A percentile compares a stretch with the other conserved stretches of the same genome.
phyloP scores from a whole-genome alignment of 768 basidiomycete genomes.

The Omphalotus guepiniiformis region DNA sequence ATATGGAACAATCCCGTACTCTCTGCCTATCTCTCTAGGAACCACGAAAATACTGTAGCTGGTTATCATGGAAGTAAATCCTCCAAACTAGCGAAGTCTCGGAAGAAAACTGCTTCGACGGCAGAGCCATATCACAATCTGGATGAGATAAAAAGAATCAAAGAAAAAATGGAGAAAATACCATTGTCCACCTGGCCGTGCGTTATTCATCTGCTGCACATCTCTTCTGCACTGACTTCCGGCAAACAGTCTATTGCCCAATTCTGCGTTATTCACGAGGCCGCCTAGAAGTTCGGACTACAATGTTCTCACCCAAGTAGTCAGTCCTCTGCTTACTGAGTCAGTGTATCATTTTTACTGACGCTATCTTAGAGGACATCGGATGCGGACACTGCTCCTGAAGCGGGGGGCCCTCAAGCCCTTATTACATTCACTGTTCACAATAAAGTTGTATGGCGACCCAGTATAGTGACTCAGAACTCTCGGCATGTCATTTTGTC shows the following conservation, averaged over 20 bases:
- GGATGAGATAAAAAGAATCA: constrained; percentile 44
- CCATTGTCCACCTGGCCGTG: constrained; percentile 62
- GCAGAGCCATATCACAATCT: constrained; percentile 33
- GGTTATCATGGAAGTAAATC: constrained; percentile 22
- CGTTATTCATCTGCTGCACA: constrained; percentile 17
- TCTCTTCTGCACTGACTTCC: constrained; percentile 8
- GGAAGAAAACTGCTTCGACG: constrained; percentile 25
- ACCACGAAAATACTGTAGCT: constrained; percentile 44
- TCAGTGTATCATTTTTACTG: neutral
- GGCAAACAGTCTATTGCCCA: constrained; percentile 40
- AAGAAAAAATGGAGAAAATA: constrained; percentile 46
- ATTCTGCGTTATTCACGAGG: constrained; percentile 60
- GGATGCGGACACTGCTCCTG: constrained; percentile 17
- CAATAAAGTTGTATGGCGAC: constrained; percentile 57
- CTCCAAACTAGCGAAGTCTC: constrained; percentile 27
- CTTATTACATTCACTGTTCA: constrained; percentile 60
- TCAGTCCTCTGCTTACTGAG: constrained; percentile 18
- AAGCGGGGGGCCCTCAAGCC: constrained; percentile 29
- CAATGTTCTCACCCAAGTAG: constrained; percentile 48
- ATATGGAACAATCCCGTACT: constrained; percentile 53
- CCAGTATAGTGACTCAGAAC: constrained; percentile 51
- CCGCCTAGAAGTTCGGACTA: constrained; percentile 61
- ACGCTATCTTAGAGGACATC: constrained; percentile 10
- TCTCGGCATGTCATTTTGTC: constrained; percentile 69
- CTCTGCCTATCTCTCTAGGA: constrained; percentile 50